Evolutionary conservation across 2,329 filamentous ascomycete species (phyloP).

Genomic region (Fusarium dimerum): DNA sequence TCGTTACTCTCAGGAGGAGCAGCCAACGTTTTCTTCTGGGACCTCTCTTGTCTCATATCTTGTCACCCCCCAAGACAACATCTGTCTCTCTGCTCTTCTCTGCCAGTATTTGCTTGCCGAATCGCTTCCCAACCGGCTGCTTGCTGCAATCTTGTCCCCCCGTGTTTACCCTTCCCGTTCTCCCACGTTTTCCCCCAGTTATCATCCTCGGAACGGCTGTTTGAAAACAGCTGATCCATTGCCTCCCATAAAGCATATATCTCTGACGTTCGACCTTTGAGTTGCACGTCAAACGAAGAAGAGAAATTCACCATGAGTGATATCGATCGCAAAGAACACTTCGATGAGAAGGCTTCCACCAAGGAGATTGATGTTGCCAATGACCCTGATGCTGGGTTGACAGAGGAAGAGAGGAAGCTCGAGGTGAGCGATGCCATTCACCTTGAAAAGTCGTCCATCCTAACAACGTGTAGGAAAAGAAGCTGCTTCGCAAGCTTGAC

Average conservation of each 20-base stretch:
- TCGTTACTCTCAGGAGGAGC: no score
- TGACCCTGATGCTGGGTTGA: slow-evolving; percentile 62
- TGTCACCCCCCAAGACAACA: slow-evolving; percentile 15
- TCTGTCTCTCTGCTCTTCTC: slow-evolving; percentile 1
- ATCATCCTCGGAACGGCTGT: slow-evolving; percentile 8
- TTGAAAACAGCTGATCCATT: slow-evolving; percentile 7
- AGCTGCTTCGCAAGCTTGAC: slow-evolving; percentile 63
- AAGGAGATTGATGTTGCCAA: slow-evolving; percentile 30
- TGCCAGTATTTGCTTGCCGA: slow-evolving; percentile 2
- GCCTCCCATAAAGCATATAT: slow-evolving; percentile 2
- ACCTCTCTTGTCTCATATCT: slow-evolving; percentile 23
- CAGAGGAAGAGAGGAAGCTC: slow-evolving; percentile 60
- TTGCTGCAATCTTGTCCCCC: slow-evolving; percentile 23
- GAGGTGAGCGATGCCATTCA: slow-evolving; percentile 50
- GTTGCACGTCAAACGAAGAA: background rate
- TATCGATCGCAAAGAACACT: slow-evolving; percentile 31
- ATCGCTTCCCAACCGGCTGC: slow-evolving; percentile 20
- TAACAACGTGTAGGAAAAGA: slow-evolving; percentile 53
- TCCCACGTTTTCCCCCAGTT: slow-evolving; percentile 21
- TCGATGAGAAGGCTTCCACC: slow-evolving; percentile 32
- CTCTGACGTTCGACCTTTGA: background rate
- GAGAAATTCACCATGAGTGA: slow-evolving; percentile 33
- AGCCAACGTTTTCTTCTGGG: slow-evolving; percentile 10
- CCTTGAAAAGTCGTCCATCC: background rate
- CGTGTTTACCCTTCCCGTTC: slow-evolving; percentile 9